Conservation (phyloP, 305 asterid species). For the Lippia alba region DNA sequence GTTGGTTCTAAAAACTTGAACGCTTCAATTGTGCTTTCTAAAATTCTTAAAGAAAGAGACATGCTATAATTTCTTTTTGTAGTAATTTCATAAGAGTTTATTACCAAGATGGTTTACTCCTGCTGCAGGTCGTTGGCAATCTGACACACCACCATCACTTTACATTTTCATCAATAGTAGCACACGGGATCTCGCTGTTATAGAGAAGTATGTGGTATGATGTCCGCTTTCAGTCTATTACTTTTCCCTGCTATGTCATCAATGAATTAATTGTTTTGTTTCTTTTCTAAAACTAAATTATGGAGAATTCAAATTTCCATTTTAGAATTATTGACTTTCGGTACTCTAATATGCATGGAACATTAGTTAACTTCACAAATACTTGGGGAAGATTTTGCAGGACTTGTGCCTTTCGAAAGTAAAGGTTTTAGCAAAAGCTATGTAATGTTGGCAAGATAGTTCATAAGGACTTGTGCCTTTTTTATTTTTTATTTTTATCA, state of each 20-base stretch:
- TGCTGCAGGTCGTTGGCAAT: slow-evolving; percentile 84
- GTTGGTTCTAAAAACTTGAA: slow-evolving; percentile 45
- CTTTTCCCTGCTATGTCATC: slow-evolving; percentile 16
- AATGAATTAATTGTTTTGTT: neutral
- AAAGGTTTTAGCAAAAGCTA: too few relatives aligned
- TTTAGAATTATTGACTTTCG: neutral
- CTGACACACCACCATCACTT: slow-evolving; percentile 81
- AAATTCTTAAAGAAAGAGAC: slow-evolving; percentile 10
- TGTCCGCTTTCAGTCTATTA: slow-evolving; percentile 33
- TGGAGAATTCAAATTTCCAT: neutral
- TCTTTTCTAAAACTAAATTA: slow-evolving; percentile 4
- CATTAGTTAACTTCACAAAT: neutral
- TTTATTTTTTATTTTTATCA: too few relatives aligned
- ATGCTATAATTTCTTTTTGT: slow-evolving; percentile 5
- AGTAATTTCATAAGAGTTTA: slow-evolving; percentile 2
- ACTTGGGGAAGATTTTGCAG: neutral
- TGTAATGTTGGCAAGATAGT: too few relatives aligned
- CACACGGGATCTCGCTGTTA: slow-evolving; percentile 75
- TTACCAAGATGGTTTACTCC: slow-evolving; percentile 18
- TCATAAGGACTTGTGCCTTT: too few relatives aligned
- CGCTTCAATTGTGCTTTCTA: slow-evolving; percentile 9
- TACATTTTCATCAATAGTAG: slow-evolving; percentile 88
- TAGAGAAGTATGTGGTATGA: slow-evolving; percentile 96
- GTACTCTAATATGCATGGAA: neutral
- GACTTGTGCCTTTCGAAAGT: too few relatives aligned